A percentile compares a stretch with the other conserved stretches of the same genome.
phyloP scores from a whole-genome alignment of 2,329 filamentous ascomycete species.

The Monosporascus sp. region DNA sequence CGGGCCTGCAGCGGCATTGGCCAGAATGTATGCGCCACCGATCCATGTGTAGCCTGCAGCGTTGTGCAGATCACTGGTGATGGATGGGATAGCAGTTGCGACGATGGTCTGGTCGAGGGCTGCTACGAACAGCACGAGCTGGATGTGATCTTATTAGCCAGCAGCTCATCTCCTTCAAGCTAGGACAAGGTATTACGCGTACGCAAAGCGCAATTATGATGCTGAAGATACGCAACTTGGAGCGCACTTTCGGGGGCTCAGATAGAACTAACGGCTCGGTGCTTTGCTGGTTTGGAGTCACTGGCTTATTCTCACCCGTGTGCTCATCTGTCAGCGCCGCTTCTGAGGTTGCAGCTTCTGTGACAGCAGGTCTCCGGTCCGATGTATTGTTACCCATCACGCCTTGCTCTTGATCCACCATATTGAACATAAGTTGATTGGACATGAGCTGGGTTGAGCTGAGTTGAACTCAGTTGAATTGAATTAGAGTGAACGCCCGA shows the following conservation, averaged over 20 bases:
- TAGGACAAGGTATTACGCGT: background rate
- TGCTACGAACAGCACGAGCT: constrained; percentile 15
- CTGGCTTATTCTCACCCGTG: no score
- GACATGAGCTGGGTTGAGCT: no score
- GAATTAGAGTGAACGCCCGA: no score
- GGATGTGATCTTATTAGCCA: background rate
- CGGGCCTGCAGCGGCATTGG: constrained; percentile 52
- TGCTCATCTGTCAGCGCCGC: no score
- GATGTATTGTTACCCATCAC: no score
- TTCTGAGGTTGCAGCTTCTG: no score
- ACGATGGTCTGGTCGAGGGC: constrained; percentile 38
- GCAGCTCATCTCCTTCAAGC: constrained; percentile 7
- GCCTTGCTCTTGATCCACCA: no score
- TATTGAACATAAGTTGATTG: no score
- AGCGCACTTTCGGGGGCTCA: background rate
- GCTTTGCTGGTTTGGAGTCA: no score
- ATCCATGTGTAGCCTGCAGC: constrained; percentile 60
- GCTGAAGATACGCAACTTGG: background rate
- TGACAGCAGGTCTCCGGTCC: no score
- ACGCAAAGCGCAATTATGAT: background rate
- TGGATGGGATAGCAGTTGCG: constrained; percentile 45
- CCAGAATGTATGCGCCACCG: constrained; percentile 58
- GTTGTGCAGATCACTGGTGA: constrained; percentile 44
- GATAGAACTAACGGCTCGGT: no score
- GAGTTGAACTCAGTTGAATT: no score